Evolutionary conservation across 176 grass and related monocot species (phyloP), one percentile per base, ranked within the genome.

Genomic region (Eleusine indica): DNA sequence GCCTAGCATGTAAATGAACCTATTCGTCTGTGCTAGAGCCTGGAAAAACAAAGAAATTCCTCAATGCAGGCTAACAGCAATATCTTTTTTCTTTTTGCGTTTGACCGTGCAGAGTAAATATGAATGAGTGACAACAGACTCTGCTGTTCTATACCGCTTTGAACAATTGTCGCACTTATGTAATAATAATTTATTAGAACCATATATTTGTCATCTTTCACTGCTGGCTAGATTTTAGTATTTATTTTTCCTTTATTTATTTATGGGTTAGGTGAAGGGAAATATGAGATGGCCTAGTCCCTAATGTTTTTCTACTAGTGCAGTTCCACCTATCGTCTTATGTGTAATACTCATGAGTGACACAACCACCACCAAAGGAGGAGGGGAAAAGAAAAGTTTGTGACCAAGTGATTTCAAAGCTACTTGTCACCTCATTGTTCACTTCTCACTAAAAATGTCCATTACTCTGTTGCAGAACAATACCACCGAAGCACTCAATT

Each of bases 271-370:
- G 58, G 73, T 86, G 83, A 49, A 38, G 10, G 13, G 41, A n/a
- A 9, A 37, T 3, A 53, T 15, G 16, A 41, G 32, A 40, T 79
- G 56, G 47, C 14, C 9, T 14, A 29, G 9, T 58, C 43, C 46
- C 43, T 58, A 46, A 56, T 68, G 6, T 43, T 66, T 82, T n/a
- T 68, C 28, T 62, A 51, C 60, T 68, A 83, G 73, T 86, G 88
- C 48, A 49, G 73, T 82, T 90, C 79, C 78, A 82, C 88, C 83
- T 86, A 86, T 82, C 76, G 22, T 60, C 39, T 74, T 51, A 62
- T 61, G 41, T 84, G 82, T 62, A 17, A 80, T 40, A 60, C 48
- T 88, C 3, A 19, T 9, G 39, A 9, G n/a, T 79, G 75, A 42
- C 39, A 58, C 4, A 61, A 14, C 62, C 43, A 70, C 39, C 68